Base-by-base conservation (phyloP, 441 rosid species). In the Pelargonium australe region DNA sequence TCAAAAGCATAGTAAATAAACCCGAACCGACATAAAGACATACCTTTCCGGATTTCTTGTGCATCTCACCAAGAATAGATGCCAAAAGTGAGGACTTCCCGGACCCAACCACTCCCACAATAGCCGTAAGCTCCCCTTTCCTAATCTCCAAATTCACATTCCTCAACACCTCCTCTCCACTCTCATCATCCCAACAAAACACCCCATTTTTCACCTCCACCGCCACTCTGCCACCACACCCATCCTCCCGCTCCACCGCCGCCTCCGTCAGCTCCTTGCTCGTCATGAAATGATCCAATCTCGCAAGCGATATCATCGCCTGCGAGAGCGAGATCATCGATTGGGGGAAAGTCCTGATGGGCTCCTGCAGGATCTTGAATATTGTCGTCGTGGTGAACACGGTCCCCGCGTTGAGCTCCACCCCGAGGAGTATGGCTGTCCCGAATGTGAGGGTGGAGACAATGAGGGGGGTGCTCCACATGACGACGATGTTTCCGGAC, bases 361-460 rank as follows among this genome's bases (percentile, higher is more conserved):
- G 96, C 80, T 89, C 98, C 77, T 91, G 97, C 83, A 94, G 79
- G 74, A 94, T 94, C 82, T 91, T 94, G 66, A 89, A 94, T 58
- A 88, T 80, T 0, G 93, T 80, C 0, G 97, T 94, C 5, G 95
- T 73, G 13, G 97, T 94, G 77, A 94, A 94, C 62, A 91, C 97
- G 0, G 95, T 82, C 65, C 87, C 98, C 0, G 97, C 97, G 76
- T 89, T 89, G 14, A 94, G 96, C 62, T 77, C 79, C 65, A 89
- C 83, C 53, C 95, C 94, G 55, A 94, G 45, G 20, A 79, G 57
- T 71, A 88, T 69, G 2, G 98, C 98, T 4, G 87, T 78, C 1
- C 85, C 91, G 65, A 91, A 94, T 17, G 98, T 94, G 31, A 88
- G 43, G 0, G 95, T 85, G 12, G 82, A 73, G 64, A 68, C 76